A percentile compares a stretch with the other conserved stretches of the same genome.
Evolutionary conservation across 495 filamentous ascomycete genomes (phyloP).

Genomic region (Collariella sp.): DNA sequence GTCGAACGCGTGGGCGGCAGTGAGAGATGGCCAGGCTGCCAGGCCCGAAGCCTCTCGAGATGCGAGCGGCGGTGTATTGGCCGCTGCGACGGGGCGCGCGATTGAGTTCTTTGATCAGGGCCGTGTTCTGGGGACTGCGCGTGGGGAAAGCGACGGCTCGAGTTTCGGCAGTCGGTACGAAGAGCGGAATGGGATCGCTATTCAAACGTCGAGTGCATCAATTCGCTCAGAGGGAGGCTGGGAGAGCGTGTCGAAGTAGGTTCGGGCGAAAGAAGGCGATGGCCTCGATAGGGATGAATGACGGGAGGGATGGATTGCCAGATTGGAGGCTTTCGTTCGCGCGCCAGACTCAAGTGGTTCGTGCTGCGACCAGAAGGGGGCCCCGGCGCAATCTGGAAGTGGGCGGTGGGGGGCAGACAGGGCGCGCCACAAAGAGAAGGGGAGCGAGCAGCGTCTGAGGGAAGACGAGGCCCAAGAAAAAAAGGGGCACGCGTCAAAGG

Average conservation of each 20-base stretch:
- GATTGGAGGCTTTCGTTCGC: neutral
- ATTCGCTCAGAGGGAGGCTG: neutral
- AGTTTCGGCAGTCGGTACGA: neutral
- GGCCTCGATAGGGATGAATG: neutral
- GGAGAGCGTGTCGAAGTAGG: neutral
- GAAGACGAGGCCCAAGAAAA: neutral
- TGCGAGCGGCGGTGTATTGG: neutral
- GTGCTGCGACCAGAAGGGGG: constrained; percentile 1
- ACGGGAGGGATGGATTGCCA: neutral
- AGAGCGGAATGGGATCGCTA: neutral
- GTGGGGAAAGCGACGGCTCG: neutral
- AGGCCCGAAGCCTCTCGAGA: constrained; percentile 20
- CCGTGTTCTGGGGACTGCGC: neutral
- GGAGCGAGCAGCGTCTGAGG: neutral
- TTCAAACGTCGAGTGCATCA: neutral
- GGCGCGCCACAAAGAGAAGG: constrained; percentile 17
- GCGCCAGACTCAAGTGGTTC: neutral
- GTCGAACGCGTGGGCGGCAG: constrained; percentile 4
- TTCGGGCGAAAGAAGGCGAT: neutral
- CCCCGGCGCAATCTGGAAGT: neutral
- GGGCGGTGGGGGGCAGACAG: constrained; percentile 4
- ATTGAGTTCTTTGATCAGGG: neutral
- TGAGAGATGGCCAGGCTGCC: constrained; percentile 16
- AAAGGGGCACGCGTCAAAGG: neutral
- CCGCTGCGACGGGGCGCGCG: constrained; percentile 1